Evolutionary conservation across 768 basidiomycete species (phyloP), one percentile per base, ranked within the genome.

Genomic region (Phallus indusiatus): DNA sequence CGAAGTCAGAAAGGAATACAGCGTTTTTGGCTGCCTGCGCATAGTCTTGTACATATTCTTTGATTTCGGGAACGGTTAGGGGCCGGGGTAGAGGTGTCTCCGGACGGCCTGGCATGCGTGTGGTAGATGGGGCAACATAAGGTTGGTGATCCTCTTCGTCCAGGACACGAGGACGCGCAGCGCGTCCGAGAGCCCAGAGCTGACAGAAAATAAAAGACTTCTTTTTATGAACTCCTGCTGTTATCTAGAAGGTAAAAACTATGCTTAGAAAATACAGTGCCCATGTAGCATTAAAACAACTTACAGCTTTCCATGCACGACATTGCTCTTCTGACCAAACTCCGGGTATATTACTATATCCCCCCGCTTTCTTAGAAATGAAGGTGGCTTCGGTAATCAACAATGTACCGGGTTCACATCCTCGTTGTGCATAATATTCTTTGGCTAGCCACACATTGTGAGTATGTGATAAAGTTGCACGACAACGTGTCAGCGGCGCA

Each of bases 241-340:
- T 79, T 16, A 90, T 67, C 81, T 83, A 51, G 11, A n/a, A 50
- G 20, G 47, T 8, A 34, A 34, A 22, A 18, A 24, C 33, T 37
- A 52, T 59, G 34, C 5, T 7, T 0, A 1, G 11, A n/a, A 7
- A 20, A 20, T 60, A 14, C 12, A 42, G 28, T 6, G 66, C 63
- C 17, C 7, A 46, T 20, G 18, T 36, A 50, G 0, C 67, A 5
- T 50, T 33, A 12, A 18, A 66, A 28, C 54, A 36, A 56, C 71
- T 16, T 24, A 76, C 80, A 70, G 74, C 64, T 65, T 79, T 81
- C 85, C 84, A 87, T 0, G 70, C 78, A 0, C 65, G 60, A 35
- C 76, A 76, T 62, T 91, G 88, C 21, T 77, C 81, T 2, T 77
- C 67, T n/a, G 67, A 81, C 74, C 79, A 88, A 56, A 88, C 80